phyloP scores from a whole-genome alignment of 2,329 filamentous ascomycete genomes.

The Calonectria honghensis region DNA sequence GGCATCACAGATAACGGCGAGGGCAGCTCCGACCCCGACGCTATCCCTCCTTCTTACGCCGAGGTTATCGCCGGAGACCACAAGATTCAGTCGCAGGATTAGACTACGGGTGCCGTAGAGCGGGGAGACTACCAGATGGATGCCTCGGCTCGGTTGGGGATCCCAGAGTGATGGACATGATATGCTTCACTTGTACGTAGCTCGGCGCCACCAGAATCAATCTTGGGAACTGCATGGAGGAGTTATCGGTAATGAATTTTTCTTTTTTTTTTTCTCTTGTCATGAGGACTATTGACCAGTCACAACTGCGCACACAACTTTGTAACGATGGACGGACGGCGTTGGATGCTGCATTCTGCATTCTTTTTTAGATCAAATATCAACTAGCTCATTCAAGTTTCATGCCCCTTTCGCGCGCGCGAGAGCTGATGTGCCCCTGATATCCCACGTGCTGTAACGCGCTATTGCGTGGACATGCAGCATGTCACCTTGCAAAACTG shows the following conservation, averaged over 20 bases:
- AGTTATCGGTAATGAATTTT: slow-evolving; percentile 39
- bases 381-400: slow-evolving; percentile 18
- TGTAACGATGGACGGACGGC: slow-evolving; percentile 34
- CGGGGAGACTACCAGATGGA: not conserved
- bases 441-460: slow-evolving; percentile 25
- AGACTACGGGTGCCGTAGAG: slow-evolving; percentile 35
- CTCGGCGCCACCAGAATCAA: slow-evolving; percentile 10
- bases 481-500: not conserved
- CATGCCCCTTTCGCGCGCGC: not conserved
- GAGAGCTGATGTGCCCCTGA: slow-evolving; percentile 11
- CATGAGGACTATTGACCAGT: slow-evolving; percentile 29
- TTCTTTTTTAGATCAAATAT: slow-evolving; percentile 34
- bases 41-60: slow-evolving; percentile 88
- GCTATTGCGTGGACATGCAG: slow-evolving; percentile 21
- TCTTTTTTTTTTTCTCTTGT: not conserved
- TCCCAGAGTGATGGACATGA: not conserved
- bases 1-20: slow-evolving; percentile 62
- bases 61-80: slow-evolving; percentile 93
- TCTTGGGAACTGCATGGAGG: slow-evolving; percentile 38
- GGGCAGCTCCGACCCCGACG: slow-evolving; percentile 63
- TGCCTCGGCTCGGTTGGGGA: not conserved
- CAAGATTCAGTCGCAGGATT: slow-evolving; percentile 82
- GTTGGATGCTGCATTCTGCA: slow-evolving; percentile 36
- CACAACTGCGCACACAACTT: slow-evolving; percentile 7
- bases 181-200: slow-evolving; percentile 3